phyloP scores from a whole-genome alignment of 306 rosid species.

The Gleditsia sinensis region DNA sequence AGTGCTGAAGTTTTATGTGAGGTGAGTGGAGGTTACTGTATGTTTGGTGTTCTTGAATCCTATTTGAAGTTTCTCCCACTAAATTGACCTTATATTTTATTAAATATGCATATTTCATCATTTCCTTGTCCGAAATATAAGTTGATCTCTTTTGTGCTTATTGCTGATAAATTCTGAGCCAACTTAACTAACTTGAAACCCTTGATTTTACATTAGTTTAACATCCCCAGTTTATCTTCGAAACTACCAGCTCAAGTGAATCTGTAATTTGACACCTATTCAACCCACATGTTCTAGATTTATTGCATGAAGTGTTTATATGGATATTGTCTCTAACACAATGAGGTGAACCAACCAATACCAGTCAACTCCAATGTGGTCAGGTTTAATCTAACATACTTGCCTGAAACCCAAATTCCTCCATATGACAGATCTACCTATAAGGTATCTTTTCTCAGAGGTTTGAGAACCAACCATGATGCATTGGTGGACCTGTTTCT shows the following conservation, averaged over 20 bases:
- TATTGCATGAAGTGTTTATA: background rate
- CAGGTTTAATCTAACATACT: too few species aligned
- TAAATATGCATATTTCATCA: background rate
- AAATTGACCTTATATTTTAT: background rate
- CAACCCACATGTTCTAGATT: constrained; percentile 13
- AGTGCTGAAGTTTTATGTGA: constrained; percentile 90
- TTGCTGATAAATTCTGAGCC: background rate
- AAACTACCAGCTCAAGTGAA: background rate
- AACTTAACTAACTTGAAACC: background rate
- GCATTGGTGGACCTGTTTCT: constrained; percentile 9
- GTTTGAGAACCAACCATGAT: background rate
- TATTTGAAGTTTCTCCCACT: background rate
- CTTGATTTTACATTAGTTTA: background rate
- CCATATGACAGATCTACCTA: background rate
- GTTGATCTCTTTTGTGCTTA: background rate
- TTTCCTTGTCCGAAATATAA: background rate
- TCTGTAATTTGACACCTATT: background rate
- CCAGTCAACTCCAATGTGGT: too few species aligned
- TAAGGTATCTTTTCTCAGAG: constrained; percentile 4
- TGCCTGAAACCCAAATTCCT: constrained; percentile 3
- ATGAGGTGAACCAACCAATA: background rate
- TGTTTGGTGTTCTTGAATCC: background rate
- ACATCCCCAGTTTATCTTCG: background rate
- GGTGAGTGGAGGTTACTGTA: constrained; percentile 46
- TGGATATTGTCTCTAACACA: background rate